Evolutionary conservation across 1,284 basidiomycete species (phyloP).

Genomic region (Moesziomyces parantarcticus): DNA sequence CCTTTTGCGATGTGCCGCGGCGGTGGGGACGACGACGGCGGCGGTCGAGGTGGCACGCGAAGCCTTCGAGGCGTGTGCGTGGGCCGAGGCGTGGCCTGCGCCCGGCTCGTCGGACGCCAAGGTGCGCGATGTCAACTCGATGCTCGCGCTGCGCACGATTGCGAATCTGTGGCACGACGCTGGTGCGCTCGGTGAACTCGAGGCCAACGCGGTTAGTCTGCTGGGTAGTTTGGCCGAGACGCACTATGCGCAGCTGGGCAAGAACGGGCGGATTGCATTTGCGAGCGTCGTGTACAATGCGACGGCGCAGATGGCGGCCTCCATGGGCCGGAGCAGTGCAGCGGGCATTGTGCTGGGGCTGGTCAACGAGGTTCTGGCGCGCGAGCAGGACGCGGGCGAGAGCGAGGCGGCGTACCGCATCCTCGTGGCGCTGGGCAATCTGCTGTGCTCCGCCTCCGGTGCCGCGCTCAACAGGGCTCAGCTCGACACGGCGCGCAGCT

Average conservation of each 20-base stretch:
- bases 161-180: conserved; percentile 77
- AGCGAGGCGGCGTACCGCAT: conserved; percentile 85
- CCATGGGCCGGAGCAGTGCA: conserved; percentile 9
- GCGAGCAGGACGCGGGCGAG: conserved; percentile 73
- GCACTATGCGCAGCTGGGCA: conserved; percentile 71
- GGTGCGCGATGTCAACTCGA: conserved; percentile 82
- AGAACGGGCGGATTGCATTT: conserved; percentile 78
- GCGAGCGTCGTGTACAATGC: conserved; percentile 81
- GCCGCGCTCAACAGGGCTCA: too few relatives aligned
- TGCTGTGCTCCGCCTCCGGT: too few relatives aligned
- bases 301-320: conserved; percentile 30
- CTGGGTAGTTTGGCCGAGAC: conserved; percentile 39
- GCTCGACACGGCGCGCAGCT: too few relatives aligned
- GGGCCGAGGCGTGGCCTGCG: conserved; percentile 73
- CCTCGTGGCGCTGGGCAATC: conserved; percentile 86
- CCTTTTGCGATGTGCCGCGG: conserved; percentile 81
- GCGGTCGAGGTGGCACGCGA: conserved; percentile 74
- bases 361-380: conserved; percentile 50
- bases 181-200: conserved; percentile 61
- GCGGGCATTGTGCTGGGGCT: conserved; percentile 45
- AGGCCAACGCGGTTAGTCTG: conserved; percentile 68
- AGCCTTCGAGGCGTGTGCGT: conserved; percentile 78
- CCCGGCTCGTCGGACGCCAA: conserved; percentile 70
- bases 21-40: conserved; percentile 71
- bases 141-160: conserved; percentile 83